phyloP scores from a whole-genome alignment of 441 rosid genomes.

The Capsella rubella region DNA sequence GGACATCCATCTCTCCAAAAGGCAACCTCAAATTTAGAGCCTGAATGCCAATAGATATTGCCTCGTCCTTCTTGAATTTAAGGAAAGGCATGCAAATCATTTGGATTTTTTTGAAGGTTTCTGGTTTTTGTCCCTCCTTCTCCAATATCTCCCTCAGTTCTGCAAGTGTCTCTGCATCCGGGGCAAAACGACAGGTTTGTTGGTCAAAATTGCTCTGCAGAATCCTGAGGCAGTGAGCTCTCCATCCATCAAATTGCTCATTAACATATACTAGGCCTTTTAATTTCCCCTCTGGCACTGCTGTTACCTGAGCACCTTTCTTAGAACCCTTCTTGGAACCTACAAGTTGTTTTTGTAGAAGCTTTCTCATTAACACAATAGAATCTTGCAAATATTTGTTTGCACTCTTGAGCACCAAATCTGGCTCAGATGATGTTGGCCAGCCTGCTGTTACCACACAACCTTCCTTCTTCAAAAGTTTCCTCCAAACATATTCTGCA shows the following conservation, averaged over 20 bases:
- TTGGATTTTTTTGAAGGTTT: conserved; percentile 67
- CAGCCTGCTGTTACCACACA: conserved; percentile 87
- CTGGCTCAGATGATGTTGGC: conserved; percentile 76
- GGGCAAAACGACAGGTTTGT: conserved; percentile 51
- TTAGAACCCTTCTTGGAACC: conserved; percentile 71
- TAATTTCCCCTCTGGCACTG: conserved; percentile 57
- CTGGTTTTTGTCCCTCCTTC: conserved; percentile 60
- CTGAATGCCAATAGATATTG: conserved; percentile 64
- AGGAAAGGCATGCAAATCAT: conserved; percentile 92
- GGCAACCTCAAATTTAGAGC: conserved; percentile 84
- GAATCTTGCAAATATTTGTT: conserved; percentile 93
- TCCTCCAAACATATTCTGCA: conserved; percentile 91
- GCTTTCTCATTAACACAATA: conserved; percentile 75
- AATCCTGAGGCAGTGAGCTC: conserved; percentile 79
- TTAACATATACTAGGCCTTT: conserved; percentile 78
- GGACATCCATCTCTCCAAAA: conserved; percentile 88
- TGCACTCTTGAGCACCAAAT: conserved; percentile 79
- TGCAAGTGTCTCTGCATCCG: conserved; percentile 68
- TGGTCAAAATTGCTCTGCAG: conserved; percentile 70
- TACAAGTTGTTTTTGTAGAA: conserved; percentile 70
- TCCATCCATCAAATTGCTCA: conserved; percentile 89
- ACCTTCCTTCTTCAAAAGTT: conserved; percentile 77
- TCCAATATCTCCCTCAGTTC: conserved; percentile 67
- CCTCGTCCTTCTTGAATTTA: conserved; percentile 87
- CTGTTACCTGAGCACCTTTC: conserved; percentile 60